Evolutionary conservation across 1,284 basidiomycete species (phyloP).

Genomic region (Fomitopsis palustris): DNA sequence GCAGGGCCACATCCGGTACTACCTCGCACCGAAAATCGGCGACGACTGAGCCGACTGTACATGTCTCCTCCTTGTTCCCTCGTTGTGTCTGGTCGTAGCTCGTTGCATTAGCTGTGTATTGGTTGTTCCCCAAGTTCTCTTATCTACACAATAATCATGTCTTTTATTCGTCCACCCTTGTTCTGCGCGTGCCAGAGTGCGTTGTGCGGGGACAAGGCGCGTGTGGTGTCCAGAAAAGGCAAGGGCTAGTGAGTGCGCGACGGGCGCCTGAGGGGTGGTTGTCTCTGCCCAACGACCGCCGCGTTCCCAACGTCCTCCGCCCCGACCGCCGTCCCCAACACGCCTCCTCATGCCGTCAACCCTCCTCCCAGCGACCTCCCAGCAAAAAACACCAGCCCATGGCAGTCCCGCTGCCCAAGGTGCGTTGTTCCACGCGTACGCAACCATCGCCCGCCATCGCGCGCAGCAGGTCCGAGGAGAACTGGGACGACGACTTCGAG

Average conservation of each 20-base stretch:
- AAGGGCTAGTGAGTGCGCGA: neutral
- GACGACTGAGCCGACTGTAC: constrained; percentile 50
- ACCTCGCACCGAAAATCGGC: constrained; percentile 86
- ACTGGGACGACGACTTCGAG: constrained; percentile 33
- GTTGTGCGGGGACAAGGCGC: too few species aligned
- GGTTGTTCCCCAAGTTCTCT: neutral
- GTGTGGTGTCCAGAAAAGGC: neutral
- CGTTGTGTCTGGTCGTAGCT: neutral
- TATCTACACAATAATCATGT: neutral
- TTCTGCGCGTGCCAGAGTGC: too few species aligned
- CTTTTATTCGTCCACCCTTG: neutral
- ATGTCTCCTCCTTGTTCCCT: neutral
- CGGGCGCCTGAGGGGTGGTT: neutral
- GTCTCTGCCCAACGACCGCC: neutral
- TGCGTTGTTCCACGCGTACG: neutral
- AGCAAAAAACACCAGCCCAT: neutral
- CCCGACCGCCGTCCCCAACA: neutral
- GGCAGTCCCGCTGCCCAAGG: constrained; percentile 3
- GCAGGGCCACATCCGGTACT: constrained; percentile 81
- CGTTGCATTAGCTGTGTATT: neutral
- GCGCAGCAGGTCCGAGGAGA: constrained; percentile 20
- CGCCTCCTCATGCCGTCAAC: neutral
- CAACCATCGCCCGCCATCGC: neutral
- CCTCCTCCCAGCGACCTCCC: neutral
- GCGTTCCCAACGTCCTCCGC: neutral